phyloP scores from a whole-genome alignment of 2,329 filamentous ascomycete species.

The Apiospora rasikravindrae region DNA sequence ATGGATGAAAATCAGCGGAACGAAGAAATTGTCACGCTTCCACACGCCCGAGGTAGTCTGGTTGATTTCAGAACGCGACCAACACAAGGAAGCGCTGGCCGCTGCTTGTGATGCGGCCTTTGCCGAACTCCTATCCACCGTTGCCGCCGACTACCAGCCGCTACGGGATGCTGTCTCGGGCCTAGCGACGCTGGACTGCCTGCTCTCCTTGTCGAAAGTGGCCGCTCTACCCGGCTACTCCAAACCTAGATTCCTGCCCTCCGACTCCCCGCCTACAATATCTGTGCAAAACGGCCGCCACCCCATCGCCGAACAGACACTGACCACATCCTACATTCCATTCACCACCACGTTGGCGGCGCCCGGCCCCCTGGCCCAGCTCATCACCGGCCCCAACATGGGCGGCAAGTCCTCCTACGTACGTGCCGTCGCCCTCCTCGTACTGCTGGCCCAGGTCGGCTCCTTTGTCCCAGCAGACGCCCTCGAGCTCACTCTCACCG shows the following conservation, averaged over 20 bases:
- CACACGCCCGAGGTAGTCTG: conserved; percentile 90
- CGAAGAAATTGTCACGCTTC: conserved; percentile 89
- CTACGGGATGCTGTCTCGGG: conserved; percentile 88
- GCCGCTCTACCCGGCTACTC: conserved; percentile 87
- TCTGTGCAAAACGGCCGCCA: conserved; percentile 79
- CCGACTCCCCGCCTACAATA: conserved; percentile 70
- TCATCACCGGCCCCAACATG: conserved; percentile 98
- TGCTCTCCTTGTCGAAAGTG: conserved; percentile 84
- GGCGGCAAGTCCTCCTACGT: conserved; percentile 98
- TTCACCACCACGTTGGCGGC: conserved; percentile 80
- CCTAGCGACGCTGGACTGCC: conserved; percentile 86
- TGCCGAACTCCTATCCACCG: conserved; percentile 69
- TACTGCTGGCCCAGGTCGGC: conserved; percentile 93
- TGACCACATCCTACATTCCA: conserved; percentile 87
- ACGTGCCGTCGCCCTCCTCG: conserved; percentile 86
- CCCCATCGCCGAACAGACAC: conserved; percentile 92
- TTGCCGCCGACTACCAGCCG: conserved; percentile 84
- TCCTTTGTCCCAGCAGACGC: conserved; percentile 86
- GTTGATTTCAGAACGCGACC: conserved; percentile 85
- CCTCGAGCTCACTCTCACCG: conserved; percentile 78
- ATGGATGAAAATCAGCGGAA: conserved; percentile 94
- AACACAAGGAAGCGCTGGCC: conserved; percentile 91
- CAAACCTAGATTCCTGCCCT: conserved; percentile 71
- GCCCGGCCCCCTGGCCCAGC: conserved; percentile 71
- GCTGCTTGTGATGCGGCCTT: conserved; percentile 91